Percentiles rank a stretch among this genome's conserved stretches.
phyloP scores from a whole-genome alignment of 2,329 filamentous ascomycete genomes.

The Monosporascus sp. region DNA sequence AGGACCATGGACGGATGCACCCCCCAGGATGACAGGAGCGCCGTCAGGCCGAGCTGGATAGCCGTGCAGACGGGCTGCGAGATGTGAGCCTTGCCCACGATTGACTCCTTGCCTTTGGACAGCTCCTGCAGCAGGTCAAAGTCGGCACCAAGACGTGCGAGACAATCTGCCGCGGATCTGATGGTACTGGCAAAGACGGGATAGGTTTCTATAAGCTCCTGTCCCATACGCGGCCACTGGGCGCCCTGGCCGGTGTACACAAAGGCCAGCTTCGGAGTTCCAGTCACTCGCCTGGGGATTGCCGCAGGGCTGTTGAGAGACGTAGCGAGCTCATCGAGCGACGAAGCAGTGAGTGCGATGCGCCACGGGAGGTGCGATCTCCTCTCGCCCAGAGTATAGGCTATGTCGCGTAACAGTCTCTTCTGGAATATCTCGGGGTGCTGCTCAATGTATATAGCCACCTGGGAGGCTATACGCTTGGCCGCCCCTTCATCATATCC shows the following conservation, averaged over 20 bases:
- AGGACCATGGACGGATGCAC: neutral
- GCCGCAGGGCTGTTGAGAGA: too few species aligned
- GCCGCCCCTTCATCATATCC: neutral
- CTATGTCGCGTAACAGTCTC: constrained; percentile 3
- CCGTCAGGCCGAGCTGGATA: neutral
- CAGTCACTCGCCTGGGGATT: neutral
- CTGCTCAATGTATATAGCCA: neutral
- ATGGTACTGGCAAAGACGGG: constrained; percentile 14
- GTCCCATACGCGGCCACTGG: constrained; percentile 29
- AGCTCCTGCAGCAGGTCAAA: neutral
- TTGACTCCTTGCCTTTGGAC: neutral
- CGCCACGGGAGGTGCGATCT: constrained; percentile 3
- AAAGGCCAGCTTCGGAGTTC: neutral
- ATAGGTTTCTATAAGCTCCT: constrained; percentile 17
- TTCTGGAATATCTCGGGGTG: neutral
- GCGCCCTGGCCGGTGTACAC: constrained; percentile 33
- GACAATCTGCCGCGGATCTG: neutral
- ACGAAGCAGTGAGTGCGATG: neutral
- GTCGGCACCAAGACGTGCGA: neutral
- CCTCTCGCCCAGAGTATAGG: constrained; percentile 8
- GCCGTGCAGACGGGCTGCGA: neutral
- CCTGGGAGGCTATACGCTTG: neutral
- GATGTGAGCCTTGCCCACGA: neutral
- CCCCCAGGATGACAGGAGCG: neutral
- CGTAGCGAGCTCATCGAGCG: too few species aligned